These are phyloP conservation scores for Pisolithus thermaeus DNA, from an alignment of 1,284 basidiomycete genomes.

Conservation along the genomic window DNA sequence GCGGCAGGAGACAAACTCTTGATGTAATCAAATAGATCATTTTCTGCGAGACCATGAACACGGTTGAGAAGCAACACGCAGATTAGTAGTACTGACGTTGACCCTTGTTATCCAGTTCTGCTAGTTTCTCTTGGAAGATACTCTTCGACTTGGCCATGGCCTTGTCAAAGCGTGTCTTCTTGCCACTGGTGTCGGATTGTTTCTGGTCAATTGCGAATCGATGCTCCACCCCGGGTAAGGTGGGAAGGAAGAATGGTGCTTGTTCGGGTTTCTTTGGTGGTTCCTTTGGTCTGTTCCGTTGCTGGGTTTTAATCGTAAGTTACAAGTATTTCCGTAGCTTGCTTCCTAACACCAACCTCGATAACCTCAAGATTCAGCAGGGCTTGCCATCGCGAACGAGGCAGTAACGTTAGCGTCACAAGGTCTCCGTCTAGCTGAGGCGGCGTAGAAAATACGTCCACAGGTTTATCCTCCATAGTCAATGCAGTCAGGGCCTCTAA, in stretches of 20 bases:
- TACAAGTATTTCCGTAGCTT: not conserved
- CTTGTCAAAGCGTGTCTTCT: conserved; percentile 52
- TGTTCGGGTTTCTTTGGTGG: conserved; percentile 91
- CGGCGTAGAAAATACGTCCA: conserved; percentile 77
- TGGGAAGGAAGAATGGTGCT: conserved; percentile 96
- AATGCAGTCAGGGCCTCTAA: conserved; percentile 59
- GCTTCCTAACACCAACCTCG: conserved; percentile 46
- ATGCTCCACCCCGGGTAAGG: conserved; percentile 77
- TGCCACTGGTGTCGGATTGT: conserved; percentile 36
- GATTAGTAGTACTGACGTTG: conserved; percentile 52
- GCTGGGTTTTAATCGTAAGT: conserved; percentile 36
- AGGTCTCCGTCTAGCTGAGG: conserved; percentile 81
- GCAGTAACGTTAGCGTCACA: conserved; percentile 88
- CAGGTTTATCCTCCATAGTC: conserved; percentile 50
- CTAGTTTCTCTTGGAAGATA: conserved; percentile 66
- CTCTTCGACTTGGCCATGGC: conserved; percentile 56
- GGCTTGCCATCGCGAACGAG: conserved; percentile 94
- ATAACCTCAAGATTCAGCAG: conserved; percentile 95
- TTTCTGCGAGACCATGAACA: conserved; percentile 38
- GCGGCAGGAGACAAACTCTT: conserved; percentile 89
- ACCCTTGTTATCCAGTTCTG: conserved; percentile 49
- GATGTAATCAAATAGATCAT: conserved; percentile 79
- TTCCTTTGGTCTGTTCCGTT: conserved; percentile 95
- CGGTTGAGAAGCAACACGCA: not conserved
- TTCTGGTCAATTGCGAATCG: conserved; percentile 62